phyloP scores from a whole-genome alignment of 1,139 yeast genomes.

The Taphrina populina region DNA sequence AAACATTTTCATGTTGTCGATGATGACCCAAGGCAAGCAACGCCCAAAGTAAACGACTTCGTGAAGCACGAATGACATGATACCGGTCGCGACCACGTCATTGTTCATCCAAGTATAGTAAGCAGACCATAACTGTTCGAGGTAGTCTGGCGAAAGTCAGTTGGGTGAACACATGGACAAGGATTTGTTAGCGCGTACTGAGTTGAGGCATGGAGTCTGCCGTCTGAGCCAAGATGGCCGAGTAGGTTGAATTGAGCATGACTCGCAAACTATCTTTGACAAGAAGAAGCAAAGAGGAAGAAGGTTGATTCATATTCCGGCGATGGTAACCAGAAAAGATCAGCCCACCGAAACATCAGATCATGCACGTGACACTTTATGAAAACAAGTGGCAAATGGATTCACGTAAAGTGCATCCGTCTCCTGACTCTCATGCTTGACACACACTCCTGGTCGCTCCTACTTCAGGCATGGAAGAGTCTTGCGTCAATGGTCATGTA shows the following conservation, averaged over 20 bases:
- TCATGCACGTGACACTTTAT: too few species aligned
- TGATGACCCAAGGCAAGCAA: slow-evolving; percentile 80
- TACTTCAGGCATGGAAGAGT: too few species aligned
- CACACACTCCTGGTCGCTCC: too few species aligned
- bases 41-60: slow-evolving; percentile 84
- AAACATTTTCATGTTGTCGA: slow-evolving; percentile 75
- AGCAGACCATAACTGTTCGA: slow-evolving; percentile 78
- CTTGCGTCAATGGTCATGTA: too few species aligned
- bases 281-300: not conserved
- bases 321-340: not conserved
- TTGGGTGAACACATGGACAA: slow-evolving; percentile 1
- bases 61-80: slow-evolving; percentile 71
- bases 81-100: slow-evolving; percentile 75
- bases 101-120: slow-evolving; percentile 76
- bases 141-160: not conserved
- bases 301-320: too few species aligned
- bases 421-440: too few species aligned
- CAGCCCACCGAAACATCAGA: slow-evolving; percentile 23
- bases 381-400: too few species aligned
- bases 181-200: slow-evolving; percentile 5
- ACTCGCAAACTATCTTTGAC: not conserved
- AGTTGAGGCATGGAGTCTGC: slow-evolving; percentile 24
- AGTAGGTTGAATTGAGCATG: slow-evolving; percentile 29
- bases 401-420: too few species aligned
- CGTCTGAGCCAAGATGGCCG: slow-evolving; percentile 24